Evolutionary conservation across 768 basidiomycete species (phyloP).

Genomic region (Hericium erinaceus): DNA sequence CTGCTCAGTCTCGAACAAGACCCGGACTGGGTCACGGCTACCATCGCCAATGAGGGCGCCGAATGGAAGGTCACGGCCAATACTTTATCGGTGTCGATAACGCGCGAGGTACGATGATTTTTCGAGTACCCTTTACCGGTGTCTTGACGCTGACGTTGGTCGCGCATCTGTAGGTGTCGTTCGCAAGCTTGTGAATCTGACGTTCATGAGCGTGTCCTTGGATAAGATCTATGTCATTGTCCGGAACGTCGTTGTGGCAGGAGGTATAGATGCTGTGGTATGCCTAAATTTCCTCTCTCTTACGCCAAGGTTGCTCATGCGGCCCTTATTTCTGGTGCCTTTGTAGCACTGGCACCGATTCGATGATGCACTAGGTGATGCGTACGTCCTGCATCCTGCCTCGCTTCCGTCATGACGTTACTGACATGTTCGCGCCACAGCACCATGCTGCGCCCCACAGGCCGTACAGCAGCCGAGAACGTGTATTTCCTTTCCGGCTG

Average conservation of each 20-base stretch:
- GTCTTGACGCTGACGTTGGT: neutral
- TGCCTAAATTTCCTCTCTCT: neutral
- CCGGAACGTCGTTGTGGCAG: neutral
- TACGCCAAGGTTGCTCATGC: neutral
- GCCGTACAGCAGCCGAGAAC: neutral
- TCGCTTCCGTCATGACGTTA: neutral
- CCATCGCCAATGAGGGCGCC: neutral
- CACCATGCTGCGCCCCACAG: neutral
- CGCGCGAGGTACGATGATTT: neutral
- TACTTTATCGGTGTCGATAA: conserved; percentile 1
- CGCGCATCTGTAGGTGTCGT: neutral
- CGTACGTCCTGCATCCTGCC: neutral
- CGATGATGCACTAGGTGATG: neutral
- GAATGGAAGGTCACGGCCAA: neutral
- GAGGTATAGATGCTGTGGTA: neutral
- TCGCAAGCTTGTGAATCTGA: neutral
- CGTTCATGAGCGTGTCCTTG: neutral
- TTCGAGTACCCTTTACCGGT: neutral
- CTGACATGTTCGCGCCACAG: neutral
- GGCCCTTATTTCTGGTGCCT: neutral
- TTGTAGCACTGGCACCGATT: neutral
- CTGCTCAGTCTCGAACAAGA: neutral
- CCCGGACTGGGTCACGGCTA: neutral
- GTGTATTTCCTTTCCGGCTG: neutral
- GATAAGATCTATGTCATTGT: neutral